Evolutionary conservation across 495 filamentous ascomycete genomes (phyloP), one percentile per base, ranked within the genome.

Genomic region (Trichoderma asperelloides): DNA sequence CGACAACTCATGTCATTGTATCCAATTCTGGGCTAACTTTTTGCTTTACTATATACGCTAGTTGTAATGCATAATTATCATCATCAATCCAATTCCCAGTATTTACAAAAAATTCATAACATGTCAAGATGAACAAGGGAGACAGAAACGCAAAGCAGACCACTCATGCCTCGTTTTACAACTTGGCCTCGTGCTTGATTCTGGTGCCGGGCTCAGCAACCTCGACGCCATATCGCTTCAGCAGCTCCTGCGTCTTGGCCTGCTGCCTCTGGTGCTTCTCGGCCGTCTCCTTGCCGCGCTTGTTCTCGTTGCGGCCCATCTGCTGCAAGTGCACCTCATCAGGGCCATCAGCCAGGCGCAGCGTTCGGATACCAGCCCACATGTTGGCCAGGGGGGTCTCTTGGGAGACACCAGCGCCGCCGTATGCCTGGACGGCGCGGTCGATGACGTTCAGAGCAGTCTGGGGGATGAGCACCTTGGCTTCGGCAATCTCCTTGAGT

Each of bases 301-400:
- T 88, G 73, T 93, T 96, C 82, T 97, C 93, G 64, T 91, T 87
- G 71, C 85, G 85, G 13, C 92, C 93, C 78, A 97, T 81, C 76
- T 97, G 93, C 79, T 96, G 90, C 75, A 97, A 76, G 78, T 97
- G 93, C 47, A 96, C 92, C 84, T 97, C 93, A 77, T 96, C 93
- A 0, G 93, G 93, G 7, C 93, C 93, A 78, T 97, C 93, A 4
- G 91, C 93, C 72, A 97, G 86, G 65, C 91, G 82, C 70, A 97
- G 74, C 2, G 93, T 97, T 39, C 93, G 82, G 71, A 91, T 89
- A 65, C 85, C 77, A 27, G 93, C 90, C 93, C 93, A 96, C 86
- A 93, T 86, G 71, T 85, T 86, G 28, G 93, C 92, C 65, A 97
- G 81, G 27, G 93, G 93, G 2, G 93, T 96, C 78, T 97, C 93